Evolutionary conservation across 2,329 filamentous ascomycete species (phyloP).

Genomic region (Chrysoporthe austroafricana): DNA sequence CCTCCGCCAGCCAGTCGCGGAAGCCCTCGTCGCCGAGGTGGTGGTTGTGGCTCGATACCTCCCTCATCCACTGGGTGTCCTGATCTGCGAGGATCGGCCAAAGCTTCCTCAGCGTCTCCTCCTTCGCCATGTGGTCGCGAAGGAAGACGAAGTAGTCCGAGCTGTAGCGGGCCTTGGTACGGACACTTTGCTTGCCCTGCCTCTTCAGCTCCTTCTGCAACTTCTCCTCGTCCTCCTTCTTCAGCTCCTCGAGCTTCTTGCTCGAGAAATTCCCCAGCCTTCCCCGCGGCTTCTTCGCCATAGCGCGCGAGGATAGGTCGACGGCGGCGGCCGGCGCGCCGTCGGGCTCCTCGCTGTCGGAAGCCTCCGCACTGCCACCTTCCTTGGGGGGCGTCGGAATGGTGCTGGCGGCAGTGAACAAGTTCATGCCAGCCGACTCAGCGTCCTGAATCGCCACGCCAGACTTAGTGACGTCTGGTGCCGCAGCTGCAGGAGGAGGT

Average conservation of each 20-base stretch:
- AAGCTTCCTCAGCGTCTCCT: background rate
- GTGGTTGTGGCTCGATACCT: background rate
- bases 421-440: background rate
- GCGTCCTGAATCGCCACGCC: background rate
- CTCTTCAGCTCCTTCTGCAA: background rate
- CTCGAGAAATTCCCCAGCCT: background rate
- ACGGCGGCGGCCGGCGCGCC: background rate
- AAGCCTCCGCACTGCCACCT: background rate
- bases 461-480: no score
- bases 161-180: background rate
- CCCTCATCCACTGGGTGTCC: background rate
- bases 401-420: background rate
- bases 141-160: conserved; percentile 1
- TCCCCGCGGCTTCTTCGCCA: background rate
- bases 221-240: background rate
- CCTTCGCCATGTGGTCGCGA: background rate
- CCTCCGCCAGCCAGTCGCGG: background rate
- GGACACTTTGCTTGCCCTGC: background rate
- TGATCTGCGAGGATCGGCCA: background rate
- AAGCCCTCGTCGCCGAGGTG: background rate
- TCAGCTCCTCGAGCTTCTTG: background rate
- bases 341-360: background rate
- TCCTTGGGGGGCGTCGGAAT: background rate
- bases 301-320: background rate
- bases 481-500: background rate